These are phyloP conservation scores for Penicillium sp. DNA, from an alignment of 2,329 filamentous ascomycete genomes.

Conservation along the genomic window DNA sequence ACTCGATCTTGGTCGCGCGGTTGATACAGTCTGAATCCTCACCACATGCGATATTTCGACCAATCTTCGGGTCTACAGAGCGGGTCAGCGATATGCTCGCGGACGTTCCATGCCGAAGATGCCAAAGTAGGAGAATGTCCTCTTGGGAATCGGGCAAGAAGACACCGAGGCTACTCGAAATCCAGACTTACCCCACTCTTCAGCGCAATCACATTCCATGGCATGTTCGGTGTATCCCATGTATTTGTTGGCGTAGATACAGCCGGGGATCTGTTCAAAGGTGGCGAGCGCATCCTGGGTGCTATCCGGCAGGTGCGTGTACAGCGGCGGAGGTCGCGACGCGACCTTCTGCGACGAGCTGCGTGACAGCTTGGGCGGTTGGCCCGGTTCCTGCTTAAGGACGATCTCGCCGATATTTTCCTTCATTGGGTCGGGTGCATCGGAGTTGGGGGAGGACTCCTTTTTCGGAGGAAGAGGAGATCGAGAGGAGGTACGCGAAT, in stretches of 20 bases:
- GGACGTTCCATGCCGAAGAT: background rate
- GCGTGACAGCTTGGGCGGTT: conserved; percentile 63
- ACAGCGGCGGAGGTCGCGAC: conserved; percentile 57
- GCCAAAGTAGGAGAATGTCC: background rate
- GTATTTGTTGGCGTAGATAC: conserved; percentile 82
- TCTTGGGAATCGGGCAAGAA: background rate
- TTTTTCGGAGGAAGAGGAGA: conserved; percentile 11
- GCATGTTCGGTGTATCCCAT: conserved; percentile 87
- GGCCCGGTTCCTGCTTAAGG: conserved; percentile 55
- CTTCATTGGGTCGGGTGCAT: conserved; percentile 16
- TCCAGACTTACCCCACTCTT: conserved; percentile 76
- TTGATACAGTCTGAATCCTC: conserved; percentile 99
- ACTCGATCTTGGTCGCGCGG: conserved; percentile 95
- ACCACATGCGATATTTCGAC: conserved; percentile 72
- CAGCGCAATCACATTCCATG: conserved; percentile 86
- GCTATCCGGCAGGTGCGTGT: conserved; percentile 65
- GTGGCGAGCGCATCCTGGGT: conserved; percentile 64
- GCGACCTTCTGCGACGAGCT: conserved; percentile 63
- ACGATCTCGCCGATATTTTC: conserved; percentile 54
- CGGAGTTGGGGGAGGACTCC: conserved; percentile 18
- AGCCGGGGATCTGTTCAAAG: conserved; percentile 75
- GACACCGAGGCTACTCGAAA: background rate
- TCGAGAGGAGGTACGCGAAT: conserved; percentile 11
- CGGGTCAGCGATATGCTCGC: conserved; percentile 22
- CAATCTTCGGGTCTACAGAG: conserved; percentile 43